These are phyloP conservation scores for Xylariaceae sp. DNA, from an alignment of 2,329 filamentous ascomycete genomes.

Conservation along the genomic window DNA sequence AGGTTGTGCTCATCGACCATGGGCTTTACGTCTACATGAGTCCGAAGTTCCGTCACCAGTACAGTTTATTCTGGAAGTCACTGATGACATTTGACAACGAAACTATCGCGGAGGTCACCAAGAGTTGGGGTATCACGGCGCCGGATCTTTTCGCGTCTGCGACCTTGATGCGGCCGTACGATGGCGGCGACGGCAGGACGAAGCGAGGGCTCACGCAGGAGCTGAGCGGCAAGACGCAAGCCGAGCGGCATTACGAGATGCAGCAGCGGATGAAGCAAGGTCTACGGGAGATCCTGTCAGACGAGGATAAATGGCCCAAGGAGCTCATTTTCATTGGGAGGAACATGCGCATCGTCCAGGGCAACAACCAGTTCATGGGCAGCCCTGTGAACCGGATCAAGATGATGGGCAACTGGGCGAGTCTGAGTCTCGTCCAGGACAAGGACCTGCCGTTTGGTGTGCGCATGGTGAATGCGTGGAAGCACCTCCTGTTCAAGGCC, in stretches of 20 bases:
- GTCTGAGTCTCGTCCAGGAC: slow-evolving; percentile 73
- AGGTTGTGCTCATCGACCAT: slow-evolving; percentile 95
- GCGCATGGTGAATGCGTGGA: slow-evolving; percentile 64
- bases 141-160: slow-evolving; percentile 88
- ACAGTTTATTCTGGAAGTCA: slow-evolving; percentile 87
- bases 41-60: slow-evolving; percentile 77
- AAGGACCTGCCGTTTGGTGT: slow-evolving; percentile 58
- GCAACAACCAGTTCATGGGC: slow-evolving; percentile 86
- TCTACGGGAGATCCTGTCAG: slow-evolving; percentile 65
- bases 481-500: slow-evolving; percentile 76
- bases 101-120: slow-evolving; percentile 68
- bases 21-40: slow-evolving; percentile 93
- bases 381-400: slow-evolving; percentile 90
- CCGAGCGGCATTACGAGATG: slow-evolving; percentile 84
- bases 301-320: slow-evolving; percentile 84
- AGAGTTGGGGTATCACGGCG: slow-evolving; percentile 81
- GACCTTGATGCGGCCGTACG: slow-evolving; percentile 85
- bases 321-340: slow-evolving; percentile 90
- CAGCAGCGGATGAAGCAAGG: slow-evolving; percentile 76
- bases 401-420: slow-evolving; percentile 89
- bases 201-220: slow-evolving; percentile 61
- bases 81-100: slow-evolving; percentile 90
- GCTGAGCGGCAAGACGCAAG: slow-evolving; percentile 52
- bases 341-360: slow-evolving; percentile 89
- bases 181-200: slow-evolving; percentile 71